A percentile compares a stretch with the other conserved stretches of the same genome.
phyloP scores from a whole-genome alignment of 305 asterid species.

The Vinca major region DNA sequence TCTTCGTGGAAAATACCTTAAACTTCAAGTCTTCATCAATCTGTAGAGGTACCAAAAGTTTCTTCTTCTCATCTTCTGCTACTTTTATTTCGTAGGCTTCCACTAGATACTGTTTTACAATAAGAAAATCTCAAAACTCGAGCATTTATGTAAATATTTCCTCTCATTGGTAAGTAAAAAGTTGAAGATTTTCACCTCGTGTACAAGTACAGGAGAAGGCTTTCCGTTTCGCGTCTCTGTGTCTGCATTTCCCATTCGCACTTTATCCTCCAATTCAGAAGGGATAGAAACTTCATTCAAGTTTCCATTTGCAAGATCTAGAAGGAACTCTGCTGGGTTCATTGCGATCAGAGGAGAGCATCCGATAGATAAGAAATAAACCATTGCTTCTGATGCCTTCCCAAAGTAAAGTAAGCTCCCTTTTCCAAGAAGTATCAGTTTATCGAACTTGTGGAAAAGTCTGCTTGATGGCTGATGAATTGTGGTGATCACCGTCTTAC shows the following conservation, averaged over 20 bases:
- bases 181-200: slow-evolving; percentile 40
- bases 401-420: slow-evolving; percentile 88
- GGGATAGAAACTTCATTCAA: slow-evolving; percentile 77
- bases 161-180: background rate
- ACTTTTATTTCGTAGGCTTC: slow-evolving; percentile 79
- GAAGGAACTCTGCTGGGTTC: slow-evolving; percentile 97
- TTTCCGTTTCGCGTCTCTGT: slow-evolving; percentile 46
- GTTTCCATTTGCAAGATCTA: slow-evolving; percentile 92
- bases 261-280: slow-evolving; percentile 71
- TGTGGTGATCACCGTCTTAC: slow-evolving; percentile 87
- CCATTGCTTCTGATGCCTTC: slow-evolving; percentile 73
- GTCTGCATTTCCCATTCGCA: slow-evolving; percentile 51
- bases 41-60: slow-evolving; percentile 35
- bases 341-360: slow-evolving; percentile 81
- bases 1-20: slow-evolving; percentile 36
- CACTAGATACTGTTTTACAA: slow-evolving; percentile 59
- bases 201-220: slow-evolving; percentile 54
- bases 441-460: slow-evolving; percentile 84
- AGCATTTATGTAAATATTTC: background rate
- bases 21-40: slow-evolving; percentile 62
- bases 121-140: background rate
- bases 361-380: slow-evolving; percentile 72
- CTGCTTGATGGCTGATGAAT: slow-evolving; percentile 98
- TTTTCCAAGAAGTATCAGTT: slow-evolving; percentile 76
- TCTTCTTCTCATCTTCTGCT: slow-evolving; percentile 65